Evolutionary conservation across 75 land plant species (phyloP).

Genomic region (Cupressus sempervirens): DNA sequence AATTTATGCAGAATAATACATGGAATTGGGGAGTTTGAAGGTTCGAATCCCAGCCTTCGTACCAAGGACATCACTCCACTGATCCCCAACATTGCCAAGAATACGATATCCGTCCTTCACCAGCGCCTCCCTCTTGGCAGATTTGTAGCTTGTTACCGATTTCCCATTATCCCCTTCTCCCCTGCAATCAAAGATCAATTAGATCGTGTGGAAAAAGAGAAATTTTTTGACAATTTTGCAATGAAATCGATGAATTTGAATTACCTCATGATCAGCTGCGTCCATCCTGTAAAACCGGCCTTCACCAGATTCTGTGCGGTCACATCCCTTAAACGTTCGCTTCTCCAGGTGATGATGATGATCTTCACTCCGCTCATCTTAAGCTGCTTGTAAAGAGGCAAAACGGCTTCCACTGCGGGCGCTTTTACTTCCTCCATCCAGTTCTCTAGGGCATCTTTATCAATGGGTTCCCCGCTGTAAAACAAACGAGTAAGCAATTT

Average conservation of each 20-base stretch:
- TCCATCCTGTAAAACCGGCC: slow-evolving; percentile 45
- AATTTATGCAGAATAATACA: slow-evolving; percentile 51
- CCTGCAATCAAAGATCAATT: not conserved
- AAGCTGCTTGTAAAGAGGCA: slow-evolving; percentile 29
- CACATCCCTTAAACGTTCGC: slow-evolving; percentile 19
- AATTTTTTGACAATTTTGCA: not conserved
- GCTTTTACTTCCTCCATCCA: slow-evolving; percentile 26
- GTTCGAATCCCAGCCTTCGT: slow-evolving; percentile 32
- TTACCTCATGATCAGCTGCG: slow-evolving; percentile 36
- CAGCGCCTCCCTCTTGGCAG: slow-evolving; percentile 41
- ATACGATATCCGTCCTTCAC: slow-evolving; percentile 53
- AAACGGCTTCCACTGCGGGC: slow-evolving; percentile 21
- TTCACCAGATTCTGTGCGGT: slow-evolving; percentile 32
- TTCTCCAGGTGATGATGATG: slow-evolving; percentile 38
- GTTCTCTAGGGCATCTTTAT: slow-evolving; percentile 8
- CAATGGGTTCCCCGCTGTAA: slow-evolving; percentile 16
- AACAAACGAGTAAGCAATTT: not conserved
- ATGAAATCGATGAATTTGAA: not conserved
- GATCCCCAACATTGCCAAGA: slow-evolving; percentile 58
- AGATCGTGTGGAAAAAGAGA: not conserved
- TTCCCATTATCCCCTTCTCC: not conserved
- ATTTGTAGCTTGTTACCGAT: slow-evolving; percentile 26
- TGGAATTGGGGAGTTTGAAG: slow-evolving; percentile 74
- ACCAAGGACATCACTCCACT: slow-evolving; percentile 58
- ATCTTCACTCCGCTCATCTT: slow-evolving; percentile 17